Percentiles rank a stretch among this genome's conserved stretches.
Evolutionary conservation across 2,329 filamentous ascomycete genomes (phyloP).

Genomic region (Rhynchosporium secalis): DNA sequence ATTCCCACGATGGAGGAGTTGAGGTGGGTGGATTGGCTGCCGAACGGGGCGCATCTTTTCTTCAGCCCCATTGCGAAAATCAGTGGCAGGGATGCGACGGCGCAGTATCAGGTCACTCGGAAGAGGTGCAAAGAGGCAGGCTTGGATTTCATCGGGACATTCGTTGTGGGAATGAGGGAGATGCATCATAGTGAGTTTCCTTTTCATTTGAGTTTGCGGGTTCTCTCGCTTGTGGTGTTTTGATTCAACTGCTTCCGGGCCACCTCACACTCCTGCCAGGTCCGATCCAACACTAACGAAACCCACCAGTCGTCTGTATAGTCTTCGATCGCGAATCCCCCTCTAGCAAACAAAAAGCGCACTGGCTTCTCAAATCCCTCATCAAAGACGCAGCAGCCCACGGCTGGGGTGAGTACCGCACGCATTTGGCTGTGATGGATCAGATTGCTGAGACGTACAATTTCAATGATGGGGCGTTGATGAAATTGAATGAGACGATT

Average conservation of each 20-base stretch:
- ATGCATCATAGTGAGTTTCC: conserved; percentile 49
- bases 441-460: conserved; percentile 47
- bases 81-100: conserved; percentile 47
- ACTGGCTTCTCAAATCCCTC: conserved; percentile 43
- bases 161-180: conserved; percentile 51
- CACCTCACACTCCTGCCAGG: too few relatives aligned
- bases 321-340: conserved; percentile 50
- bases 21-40: conserved; percentile 51
- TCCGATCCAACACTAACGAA: neutral
- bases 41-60: conserved; percentile 53
- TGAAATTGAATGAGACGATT: conserved; percentile 46
- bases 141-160: conserved; percentile 53
- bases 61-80: conserved; percentile 55
- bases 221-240: neutral
- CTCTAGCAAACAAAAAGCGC: conserved; percentile 42
- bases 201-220: too few relatives aligned
- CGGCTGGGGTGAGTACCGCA: conserved; percentile 49
- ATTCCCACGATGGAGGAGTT: conserved; percentile 38
- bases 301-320: conserved; percentile 47
- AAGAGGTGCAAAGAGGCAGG: conserved; percentile 45
- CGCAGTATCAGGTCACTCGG: conserved; percentile 46
- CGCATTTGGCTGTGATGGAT: conserved; percentile 48
- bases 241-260: neutral
- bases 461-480: conserved; percentile 28
- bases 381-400: conserved; percentile 44